These are phyloP conservation scores for Ensete glaucum DNA, from an alignment of 176 grass and related monocot species.

Conservation along the genomic window DNA sequence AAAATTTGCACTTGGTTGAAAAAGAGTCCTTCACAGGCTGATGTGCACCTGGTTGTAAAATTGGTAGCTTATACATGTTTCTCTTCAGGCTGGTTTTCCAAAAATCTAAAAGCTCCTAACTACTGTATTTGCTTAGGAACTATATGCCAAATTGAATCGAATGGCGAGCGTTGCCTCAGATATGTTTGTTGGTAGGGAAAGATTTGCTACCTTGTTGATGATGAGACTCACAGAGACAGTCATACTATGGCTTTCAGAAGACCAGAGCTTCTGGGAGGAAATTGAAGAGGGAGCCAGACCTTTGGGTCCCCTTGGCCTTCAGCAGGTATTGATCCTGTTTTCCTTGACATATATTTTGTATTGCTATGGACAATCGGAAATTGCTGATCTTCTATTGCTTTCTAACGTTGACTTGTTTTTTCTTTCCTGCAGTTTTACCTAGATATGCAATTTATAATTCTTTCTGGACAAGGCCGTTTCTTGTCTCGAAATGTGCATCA, in stretches of 20 bases:
- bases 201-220: conserved; percentile 86
- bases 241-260: conserved; percentile 80
- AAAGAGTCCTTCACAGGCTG: no score
- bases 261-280: conserved; percentile 90
- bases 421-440: conserved; percentile 64
- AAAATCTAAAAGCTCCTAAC: neutral
- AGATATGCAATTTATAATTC: conserved; percentile 95
- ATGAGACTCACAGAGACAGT: conserved; percentile 87
- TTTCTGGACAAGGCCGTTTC: conserved; percentile 83
- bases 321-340: conserved; percentile 38
- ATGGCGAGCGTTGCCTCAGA: conserved; percentile 63
- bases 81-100: no score
- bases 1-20: no score
- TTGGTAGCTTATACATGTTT: no score
- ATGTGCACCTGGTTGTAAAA: no score
- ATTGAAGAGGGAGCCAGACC: conserved; percentile 58
- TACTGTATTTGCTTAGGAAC: conserved; percentile 48
- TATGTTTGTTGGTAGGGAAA: conserved; percentile 92
- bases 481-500: conserved; percentile 88
- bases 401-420: conserved; percentile 3
- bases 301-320: conserved; percentile 69
- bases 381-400: neutral
- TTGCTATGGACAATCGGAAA: neutral
- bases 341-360: neutral
- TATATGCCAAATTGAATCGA: conserved; percentile 71